phyloP scores from a whole-genome alignment of 2,329 filamentous ascomycete species.

The Ophiostoma quercus region DNA sequence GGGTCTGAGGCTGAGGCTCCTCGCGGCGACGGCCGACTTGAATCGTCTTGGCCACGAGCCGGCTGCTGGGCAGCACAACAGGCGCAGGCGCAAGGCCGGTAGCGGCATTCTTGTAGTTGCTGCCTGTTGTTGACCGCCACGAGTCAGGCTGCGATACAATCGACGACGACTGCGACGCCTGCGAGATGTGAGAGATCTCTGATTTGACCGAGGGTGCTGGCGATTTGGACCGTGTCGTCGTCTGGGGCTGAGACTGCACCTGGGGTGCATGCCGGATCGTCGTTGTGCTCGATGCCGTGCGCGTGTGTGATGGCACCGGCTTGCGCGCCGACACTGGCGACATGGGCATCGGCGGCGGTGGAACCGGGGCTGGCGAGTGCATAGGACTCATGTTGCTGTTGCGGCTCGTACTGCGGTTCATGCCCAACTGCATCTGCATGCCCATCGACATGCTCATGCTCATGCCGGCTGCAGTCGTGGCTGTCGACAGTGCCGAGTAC shows the following conservation, averaged over 20 bases:
- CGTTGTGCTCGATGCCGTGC: not conserved
- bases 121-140: slow-evolving; percentile 32
- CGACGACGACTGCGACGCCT: slow-evolving; percentile 25
- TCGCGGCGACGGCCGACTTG: slow-evolving; percentile 3
- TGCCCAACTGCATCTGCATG: not conserved
- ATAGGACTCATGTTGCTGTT: slow-evolving; percentile 10
- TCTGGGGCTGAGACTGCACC: not conserved
- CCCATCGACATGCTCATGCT: not conserved
- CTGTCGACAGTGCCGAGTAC: slow-evolving; percentile 18
- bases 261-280: slow-evolving; percentile 16
- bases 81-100: slow-evolving; percentile 21
- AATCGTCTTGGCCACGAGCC: slow-evolving; percentile 22
- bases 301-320: slow-evolving; percentile 15
- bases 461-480: slow-evolving; percentile 11
- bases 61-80: slow-evolving; percentile 13
- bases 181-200: slow-evolving; percentile 34
- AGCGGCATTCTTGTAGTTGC: slow-evolving; percentile 29
- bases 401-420: slow-evolving; percentile 7
- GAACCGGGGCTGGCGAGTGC: not conserved
- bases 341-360: not conserved
- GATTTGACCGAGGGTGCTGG: slow-evolving; percentile 29
- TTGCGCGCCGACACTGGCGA: not conserved
- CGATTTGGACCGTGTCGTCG: slow-evolving; percentile 20
- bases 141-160: slow-evolving; percentile 19
- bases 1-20: not conserved